Evolutionary conservation across 371 early-diverging fungal species (phyloP), one percentile per base, ranked within the genome.

Genomic region (Batrachochytrium dendrobatidis): DNA sequence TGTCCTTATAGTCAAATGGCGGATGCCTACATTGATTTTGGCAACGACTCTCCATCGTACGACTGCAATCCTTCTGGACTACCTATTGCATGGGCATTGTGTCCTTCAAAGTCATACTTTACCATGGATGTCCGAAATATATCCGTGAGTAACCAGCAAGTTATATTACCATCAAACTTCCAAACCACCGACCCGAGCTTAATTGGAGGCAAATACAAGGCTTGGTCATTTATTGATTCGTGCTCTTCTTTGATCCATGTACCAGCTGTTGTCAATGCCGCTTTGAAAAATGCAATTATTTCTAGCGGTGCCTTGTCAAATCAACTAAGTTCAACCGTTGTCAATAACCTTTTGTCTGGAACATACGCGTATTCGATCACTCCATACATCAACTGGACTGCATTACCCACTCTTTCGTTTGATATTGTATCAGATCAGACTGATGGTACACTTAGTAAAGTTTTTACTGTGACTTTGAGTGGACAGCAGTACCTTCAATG

Each of bases 151-250:
- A 29, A 29, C 8, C 22, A 8, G 12, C 12, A 22, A 8, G 29
- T 24, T 25, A 7, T 7, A 12, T 29, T 48, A 7, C 12, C 12
- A 22, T 6, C 49, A 12, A 29, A 8, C 12, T 48, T 48, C 49
- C 49, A 48, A 48, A 29, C 6, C n/a, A 6, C n/a, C n/a, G n/a
- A n/a, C n/a, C n/a, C n/a, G n/a, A n/a, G n/a, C n/a, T n/a, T n/a
- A n/a, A n/a, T n/a, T n/a, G n/a, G 8, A 48, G 12, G 12, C 22
- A 8, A 18, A 6, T 12, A 7, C 12, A 25, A 48, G 12, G 25
- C 49, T 12, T 48, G 49, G n/a, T n/a, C n/a, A n/a, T n/a, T 48
- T 48, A 29, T 48, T 18, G 49, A 48, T 18, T 48, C 49, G 24
- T 48, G 49, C 49, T 25, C 49, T 29, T 25, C 25, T 18, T 22